phyloP scores from a whole-genome alignment of 2,329 filamentous ascomycete genomes.

The Talaromyces sp. region DNA sequence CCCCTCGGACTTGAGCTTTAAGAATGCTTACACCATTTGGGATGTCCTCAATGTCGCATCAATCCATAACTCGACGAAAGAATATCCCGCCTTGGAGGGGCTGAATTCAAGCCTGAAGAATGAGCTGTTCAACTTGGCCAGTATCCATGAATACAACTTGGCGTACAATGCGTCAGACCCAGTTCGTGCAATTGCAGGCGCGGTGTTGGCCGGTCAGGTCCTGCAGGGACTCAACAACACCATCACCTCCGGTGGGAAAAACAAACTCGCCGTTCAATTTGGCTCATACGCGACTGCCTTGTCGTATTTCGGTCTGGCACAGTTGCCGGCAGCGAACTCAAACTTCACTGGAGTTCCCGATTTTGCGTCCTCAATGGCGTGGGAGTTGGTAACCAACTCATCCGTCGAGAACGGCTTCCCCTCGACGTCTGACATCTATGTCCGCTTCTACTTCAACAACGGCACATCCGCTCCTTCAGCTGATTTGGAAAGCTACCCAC shows the following conservation, averaged over 20 bases:
- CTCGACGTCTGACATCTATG: slow-evolving; percentile 46
- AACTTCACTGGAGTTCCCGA: slow-evolving; percentile 72
- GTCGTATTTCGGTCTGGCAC: slow-evolving; percentile 57
- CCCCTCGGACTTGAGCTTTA: slow-evolving; percentile 47
- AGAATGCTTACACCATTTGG: slow-evolving; percentile 61
- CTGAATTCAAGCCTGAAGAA: slow-evolving; percentile 56
- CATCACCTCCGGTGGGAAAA: slow-evolving; percentile 33
- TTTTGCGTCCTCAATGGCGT: slow-evolving; percentile 75
- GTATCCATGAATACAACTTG: slow-evolving; percentile 73
- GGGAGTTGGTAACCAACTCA: slow-evolving; percentile 60
- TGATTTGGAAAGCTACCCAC: slow-evolving; percentile 51
- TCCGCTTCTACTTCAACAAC: slow-evolving; percentile 61
- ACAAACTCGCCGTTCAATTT: slow-evolving; percentile 51
- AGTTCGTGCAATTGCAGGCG: slow-evolving; percentile 50
- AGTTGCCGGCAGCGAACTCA: slow-evolving; percentile 45
- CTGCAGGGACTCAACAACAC: slow-evolving; percentile 43
- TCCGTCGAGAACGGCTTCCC: slow-evolving; percentile 33
- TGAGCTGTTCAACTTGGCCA: slow-evolving; percentile 67
- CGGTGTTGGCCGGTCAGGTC: slow-evolving; percentile 61
- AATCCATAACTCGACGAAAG: slow-evolving; percentile 53
- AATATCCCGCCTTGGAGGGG: slow-evolving; percentile 56
- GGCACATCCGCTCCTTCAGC: slow-evolving; percentile 47
- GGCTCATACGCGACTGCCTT: slow-evolving; percentile 58
- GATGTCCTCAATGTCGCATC: slow-evolving; percentile 60
- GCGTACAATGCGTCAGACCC: slow-evolving; percentile 63